These are phyloP conservation scores for Carex sylvatica DNA, from an alignment of 202 grass and related monocot species.

Conservation along the genomic window DNA sequence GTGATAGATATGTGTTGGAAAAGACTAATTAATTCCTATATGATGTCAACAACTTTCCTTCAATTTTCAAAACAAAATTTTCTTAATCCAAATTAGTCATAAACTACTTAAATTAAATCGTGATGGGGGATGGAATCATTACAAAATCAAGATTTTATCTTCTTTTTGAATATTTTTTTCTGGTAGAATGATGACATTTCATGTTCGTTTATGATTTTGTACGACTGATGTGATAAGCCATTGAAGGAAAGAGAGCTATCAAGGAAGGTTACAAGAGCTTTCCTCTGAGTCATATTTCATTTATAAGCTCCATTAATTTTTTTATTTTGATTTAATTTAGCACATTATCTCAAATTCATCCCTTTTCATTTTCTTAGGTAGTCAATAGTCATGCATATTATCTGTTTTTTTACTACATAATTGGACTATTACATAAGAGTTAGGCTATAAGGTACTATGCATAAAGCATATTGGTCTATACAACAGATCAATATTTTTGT, in stretches of 20 bases:
- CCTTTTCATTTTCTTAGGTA: background rate
- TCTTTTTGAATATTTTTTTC: background rate
- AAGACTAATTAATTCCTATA: background rate
- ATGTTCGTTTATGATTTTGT: slow-evolving; percentile 41
- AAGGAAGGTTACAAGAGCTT: slow-evolving; percentile 75
- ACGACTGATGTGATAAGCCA: slow-evolving; percentile 57
- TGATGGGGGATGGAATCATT: background rate
- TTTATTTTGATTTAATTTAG: no score
- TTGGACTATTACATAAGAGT: no score
- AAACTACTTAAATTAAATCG: background rate
- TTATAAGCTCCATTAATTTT: background rate
- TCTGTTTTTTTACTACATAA: no score
- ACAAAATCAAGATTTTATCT: background rate
- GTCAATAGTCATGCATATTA: background rate
- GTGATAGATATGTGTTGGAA: background rate
- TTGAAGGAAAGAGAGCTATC: slow-evolving; percentile 54
- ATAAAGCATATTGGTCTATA: no score
- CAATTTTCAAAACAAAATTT: background rate
- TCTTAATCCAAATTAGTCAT: background rate
- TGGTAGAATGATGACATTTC: background rate
- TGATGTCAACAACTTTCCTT: background rate
- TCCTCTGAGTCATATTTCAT: slow-evolving; percentile 38
- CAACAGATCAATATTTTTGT: no score
- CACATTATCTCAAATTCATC: background rate
- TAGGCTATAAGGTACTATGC: no score